phyloP scores from a whole-genome alignment of 2,329 filamentous ascomycete species.

The Trichoderma sp. region DNA sequence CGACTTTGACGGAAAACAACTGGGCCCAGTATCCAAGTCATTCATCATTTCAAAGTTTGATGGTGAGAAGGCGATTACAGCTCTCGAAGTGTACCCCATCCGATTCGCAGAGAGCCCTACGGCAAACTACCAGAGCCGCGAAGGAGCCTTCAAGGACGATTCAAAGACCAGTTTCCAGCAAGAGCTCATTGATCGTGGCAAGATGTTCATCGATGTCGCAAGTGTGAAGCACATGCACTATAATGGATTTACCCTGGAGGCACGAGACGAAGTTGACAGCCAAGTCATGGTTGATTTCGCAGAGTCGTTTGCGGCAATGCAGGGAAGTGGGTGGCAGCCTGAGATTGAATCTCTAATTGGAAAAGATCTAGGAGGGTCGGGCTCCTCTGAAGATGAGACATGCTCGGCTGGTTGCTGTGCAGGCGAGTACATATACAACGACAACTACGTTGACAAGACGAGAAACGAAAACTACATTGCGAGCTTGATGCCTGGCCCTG shows the following conservation, averaged over 20 bases:
- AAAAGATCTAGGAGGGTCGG: neutral
- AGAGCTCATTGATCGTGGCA: constrained; percentile 24
- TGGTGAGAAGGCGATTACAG: constrained; percentile 25
- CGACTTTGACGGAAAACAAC: constrained; percentile 32
- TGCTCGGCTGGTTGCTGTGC: neutral
- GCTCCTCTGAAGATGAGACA: neutral
- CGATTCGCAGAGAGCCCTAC: neutral
- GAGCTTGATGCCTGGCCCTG: neutral
- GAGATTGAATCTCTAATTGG: neutral
- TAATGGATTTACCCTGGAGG: constrained; percentile 1
- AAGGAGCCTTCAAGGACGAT: neutral
- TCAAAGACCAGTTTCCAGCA: constrained; percentile 6
- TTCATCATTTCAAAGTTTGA: constrained; percentile 29
- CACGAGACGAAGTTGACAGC: constrained; percentile 16
- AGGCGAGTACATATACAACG: neutral
- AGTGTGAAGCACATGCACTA: constrained; percentile 30
- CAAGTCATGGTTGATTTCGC: constrained; percentile 19
- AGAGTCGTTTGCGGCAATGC: neutral
- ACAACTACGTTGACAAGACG: constrained; percentile 15
- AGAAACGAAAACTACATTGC: constrained; percentile 4
- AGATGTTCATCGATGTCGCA: constrained; percentile 23
- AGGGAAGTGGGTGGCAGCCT: neutral
- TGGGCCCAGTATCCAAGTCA: constrained; percentile 27
- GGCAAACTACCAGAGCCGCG: neutral
- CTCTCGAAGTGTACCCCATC: constrained; percentile 30